These are phyloP conservation scores for Liquidambar formosana DNA, from an alignment of 164 flowering plant genomes.

Conservation along the genomic window DNA sequence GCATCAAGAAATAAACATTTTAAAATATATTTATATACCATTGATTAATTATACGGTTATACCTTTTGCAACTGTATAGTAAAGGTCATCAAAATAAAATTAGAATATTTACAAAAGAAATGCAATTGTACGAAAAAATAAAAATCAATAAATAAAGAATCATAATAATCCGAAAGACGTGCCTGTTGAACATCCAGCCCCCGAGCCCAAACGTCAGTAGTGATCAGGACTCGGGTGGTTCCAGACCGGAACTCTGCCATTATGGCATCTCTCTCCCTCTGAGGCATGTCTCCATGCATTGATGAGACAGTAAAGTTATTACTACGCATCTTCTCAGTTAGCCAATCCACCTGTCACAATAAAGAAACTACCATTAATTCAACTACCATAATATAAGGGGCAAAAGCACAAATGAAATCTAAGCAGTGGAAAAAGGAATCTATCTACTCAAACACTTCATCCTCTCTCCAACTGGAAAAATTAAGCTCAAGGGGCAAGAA, in stretches of 20 bases:
- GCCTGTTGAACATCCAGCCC: slow-evolving; percentile 99
- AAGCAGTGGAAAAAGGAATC: background rate
- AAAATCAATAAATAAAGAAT: no score
- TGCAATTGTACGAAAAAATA: no score
- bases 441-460: background rate
- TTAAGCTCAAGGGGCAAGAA: background rate
- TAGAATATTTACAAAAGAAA: no score
- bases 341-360: slow-evolving; percentile 73
- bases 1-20: no score
- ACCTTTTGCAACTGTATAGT: no score
- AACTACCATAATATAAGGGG: background rate
- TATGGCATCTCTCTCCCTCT: slow-evolving; percentile 91
- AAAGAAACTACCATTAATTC: background rate
- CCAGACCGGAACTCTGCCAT: slow-evolving; percentile 81
- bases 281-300: slow-evolving; percentile 99
- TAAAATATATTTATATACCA: no score
- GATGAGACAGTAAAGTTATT: slow-evolving; percentile 86
- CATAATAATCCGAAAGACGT: slow-evolving; percentile 23
- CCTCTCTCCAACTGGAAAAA: background rate
- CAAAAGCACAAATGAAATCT: background rate
- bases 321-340: slow-evolving; percentile 79
- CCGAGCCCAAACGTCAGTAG: slow-evolving; percentile 98
- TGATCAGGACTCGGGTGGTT: slow-evolving; percentile 85
- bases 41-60: no score
- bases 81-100: no score